Evolutionary conservation across 257 asterid genomes (phyloP), one percentile per base, ranked within the genome.

Genomic region (Fraxinus anomala): DNA sequence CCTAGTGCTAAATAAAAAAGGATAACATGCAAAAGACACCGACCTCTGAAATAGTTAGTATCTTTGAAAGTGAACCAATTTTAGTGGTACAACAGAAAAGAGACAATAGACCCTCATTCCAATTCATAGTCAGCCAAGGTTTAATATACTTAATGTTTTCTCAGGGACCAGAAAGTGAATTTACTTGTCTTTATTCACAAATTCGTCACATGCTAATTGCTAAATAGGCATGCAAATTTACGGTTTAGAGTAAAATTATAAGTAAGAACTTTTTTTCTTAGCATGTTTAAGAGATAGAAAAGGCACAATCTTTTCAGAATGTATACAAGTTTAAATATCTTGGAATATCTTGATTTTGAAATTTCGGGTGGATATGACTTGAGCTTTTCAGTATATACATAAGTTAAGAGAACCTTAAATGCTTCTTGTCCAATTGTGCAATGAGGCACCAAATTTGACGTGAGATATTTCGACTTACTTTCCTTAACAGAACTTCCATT

Each of bases 381-480:
- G 47, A 91, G 82, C 86, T 88, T 94, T 69, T 97, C 97, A 0
- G 94, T 86, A 79, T 94, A 94, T 84, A 94, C 83, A 75, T 87
- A 88, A 76, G 74, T 80, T 79, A 88, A 80, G 83, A 86, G 51
- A 68, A 84, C 85, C 84, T 67, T 75, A 77, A 85, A 88, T 31
- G 94, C 88, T 85, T 92, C 97, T 28, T 83, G 76, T 1, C 97
- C 90, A 59, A 94, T 70, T 69, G 75, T 89, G 67, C 89, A 92
- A 51, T 77, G 73, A 16, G 88, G 84, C 59, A 94, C 86, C 86
- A 92, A 69, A 4, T 91, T 80, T 6, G 87, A 76, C 88, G 91
- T 56, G 39, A 78, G 49, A 81, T 85, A 94, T 72, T 79, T 92
- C 1, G 94, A 91, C 59, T 91, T 90, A 21, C 90, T 84, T 72